These are phyloP conservation scores for Coccinonectria pachysandricola DNA, from an alignment of 2,329 filamentous ascomycete species.

Conservation along the genomic window DNA sequence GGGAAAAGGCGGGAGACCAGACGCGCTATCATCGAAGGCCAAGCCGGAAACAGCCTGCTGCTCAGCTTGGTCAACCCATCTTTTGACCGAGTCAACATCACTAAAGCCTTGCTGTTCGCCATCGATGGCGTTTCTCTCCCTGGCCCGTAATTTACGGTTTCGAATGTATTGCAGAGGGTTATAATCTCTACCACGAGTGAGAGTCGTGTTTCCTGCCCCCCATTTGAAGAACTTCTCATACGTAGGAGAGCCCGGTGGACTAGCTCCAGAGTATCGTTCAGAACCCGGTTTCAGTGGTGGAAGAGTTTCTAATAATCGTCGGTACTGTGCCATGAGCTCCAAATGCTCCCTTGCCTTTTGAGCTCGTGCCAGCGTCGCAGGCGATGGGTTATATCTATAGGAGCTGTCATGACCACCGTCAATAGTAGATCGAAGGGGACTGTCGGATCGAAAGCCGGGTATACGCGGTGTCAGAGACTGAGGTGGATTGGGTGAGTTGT, in stretches of 20 bases:
- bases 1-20: slow-evolving; percentile 34
- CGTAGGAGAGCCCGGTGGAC: slow-evolving; percentile 31
- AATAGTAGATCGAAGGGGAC: slow-evolving; percentile 37
- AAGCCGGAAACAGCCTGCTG: slow-evolving; percentile 20
- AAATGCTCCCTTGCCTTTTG: slow-evolving; percentile 79
- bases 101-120: slow-evolving; percentile 68
- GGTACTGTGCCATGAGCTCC: slow-evolving; percentile 76
- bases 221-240: slow-evolving; percentile 21
- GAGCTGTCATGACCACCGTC: slow-evolving; percentile 32
- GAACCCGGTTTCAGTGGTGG: slow-evolving; percentile 54
- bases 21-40: slow-evolving; percentile 13
- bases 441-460: slow-evolving; percentile 30
- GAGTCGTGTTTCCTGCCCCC: slow-evolving; percentile 21
- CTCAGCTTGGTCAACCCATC: slow-evolving; percentile 65
- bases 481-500: slow-evolving; percentile 47
- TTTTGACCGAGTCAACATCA: slow-evolving; percentile 58
- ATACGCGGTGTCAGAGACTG: slow-evolving; percentile 31
- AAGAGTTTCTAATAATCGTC: slow-evolving; percentile 66
- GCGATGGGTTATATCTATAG: slow-evolving; percentile 60
- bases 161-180: slow-evolving; percentile 90
- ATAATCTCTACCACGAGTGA: slow-evolving; percentile 57
- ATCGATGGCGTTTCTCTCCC: slow-evolving; percentile 66
- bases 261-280: slow-evolving; percentile 29
- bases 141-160: slow-evolving; percentile 74
- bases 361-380: slow-evolving; percentile 69